A percentile compares a stretch with the other conserved stretches of the same genome.
These are phyloP conservation scores for Hygrophorus pudorinus DNA, from an alignment of 768 basidiomycete genomes.

Conservation along the genomic window DNA sequence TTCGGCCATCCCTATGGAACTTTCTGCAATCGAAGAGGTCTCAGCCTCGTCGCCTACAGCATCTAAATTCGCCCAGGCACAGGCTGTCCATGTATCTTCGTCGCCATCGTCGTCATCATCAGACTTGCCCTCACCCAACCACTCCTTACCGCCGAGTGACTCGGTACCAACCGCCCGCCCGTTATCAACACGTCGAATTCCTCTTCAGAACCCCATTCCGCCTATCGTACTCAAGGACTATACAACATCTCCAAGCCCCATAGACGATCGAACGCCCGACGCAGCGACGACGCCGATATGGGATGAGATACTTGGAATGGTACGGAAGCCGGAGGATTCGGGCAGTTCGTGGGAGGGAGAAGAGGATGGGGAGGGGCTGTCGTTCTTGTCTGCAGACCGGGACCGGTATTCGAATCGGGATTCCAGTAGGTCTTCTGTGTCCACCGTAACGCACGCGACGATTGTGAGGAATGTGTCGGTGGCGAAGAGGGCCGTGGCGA, in stretches of 20 bases:
- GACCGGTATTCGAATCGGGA: slow-evolving; percentile 25
- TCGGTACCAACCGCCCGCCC: neutral
- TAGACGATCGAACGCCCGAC: neutral
- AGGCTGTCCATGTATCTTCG: neutral
- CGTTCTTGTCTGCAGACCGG: neutral
- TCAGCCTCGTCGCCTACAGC: neutral
- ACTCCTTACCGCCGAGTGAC: neutral
- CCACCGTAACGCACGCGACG: slow-evolving; percentile 30
- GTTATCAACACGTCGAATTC: neutral
- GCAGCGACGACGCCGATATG: slow-evolving; percentile 10
- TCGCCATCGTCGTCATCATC: slow-evolving; percentile 1
- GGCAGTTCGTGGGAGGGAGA: slow-evolving; percentile 1
- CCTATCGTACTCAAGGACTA: neutral
- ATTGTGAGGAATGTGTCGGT: slow-evolving; percentile 38
- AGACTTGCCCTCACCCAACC: neutral
- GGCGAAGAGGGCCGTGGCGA: slow-evolving; percentile 42
- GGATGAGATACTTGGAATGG: slow-evolving; percentile 13
- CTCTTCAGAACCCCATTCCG: neutral
- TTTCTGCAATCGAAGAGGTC: neutral
- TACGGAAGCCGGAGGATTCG: slow-evolving; percentile 1
- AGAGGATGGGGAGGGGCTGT: slow-evolving; percentile 2
- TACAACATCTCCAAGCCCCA: slow-evolving; percentile 2
- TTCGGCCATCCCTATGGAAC: slow-evolving; percentile 31
- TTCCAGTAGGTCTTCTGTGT: slow-evolving; percentile 36
- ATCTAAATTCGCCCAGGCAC: neutral